These are phyloP conservation scores for Saccharomyces paradoxus DNA, from an alignment of 805 yeast species.

Conservation along the genomic window DNA sequence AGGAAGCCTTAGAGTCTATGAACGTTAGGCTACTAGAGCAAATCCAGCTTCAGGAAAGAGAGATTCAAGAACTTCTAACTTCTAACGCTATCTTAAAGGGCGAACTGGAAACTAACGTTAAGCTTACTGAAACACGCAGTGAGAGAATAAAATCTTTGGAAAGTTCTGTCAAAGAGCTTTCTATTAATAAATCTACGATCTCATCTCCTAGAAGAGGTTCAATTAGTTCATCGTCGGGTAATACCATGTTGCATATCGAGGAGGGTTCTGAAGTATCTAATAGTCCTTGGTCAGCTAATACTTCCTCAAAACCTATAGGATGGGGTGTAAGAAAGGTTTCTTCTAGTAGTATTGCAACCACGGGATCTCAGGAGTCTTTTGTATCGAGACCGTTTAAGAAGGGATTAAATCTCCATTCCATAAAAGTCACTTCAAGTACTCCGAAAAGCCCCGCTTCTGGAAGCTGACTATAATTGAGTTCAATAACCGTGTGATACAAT, in stretches of 20 bases:
- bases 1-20: conserved; percentile 14
- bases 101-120: conserved; percentile 12
- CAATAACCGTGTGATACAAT: neutral
- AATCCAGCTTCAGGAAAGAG: conserved; percentile 14
- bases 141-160: conserved; percentile 13
- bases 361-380: conserved; percentile 9
- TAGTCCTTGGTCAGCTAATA: neutral
- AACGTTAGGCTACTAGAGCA: conserved; percentile 18
- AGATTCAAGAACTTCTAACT: conserved; percentile 11
- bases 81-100: conserved; percentile 11
- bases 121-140: conserved; percentile 8
- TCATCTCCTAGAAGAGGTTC: conserved; percentile 3
- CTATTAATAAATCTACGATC: neutral
- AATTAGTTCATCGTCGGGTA: conserved; percentile 8
- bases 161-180: conserved; percentile 5
- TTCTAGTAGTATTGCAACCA: conserved; percentile 9
- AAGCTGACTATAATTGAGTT: neutral
- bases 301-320: conserved; percentile 3
- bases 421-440: conserved; percentile 6
- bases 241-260: conserved; percentile 8
- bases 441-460: neutral
- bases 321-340: conserved; percentile 11
- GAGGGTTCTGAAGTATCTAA: conserved; percentile 11
- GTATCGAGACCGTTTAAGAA: conserved; percentile 10
- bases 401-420: conserved; percentile 19